Percentiles rank a stretch among this genome's conserved stretches.
Conservation (phyloP, 1,284 basidiomycete genomes). For the Mycena sp. region DNA sequence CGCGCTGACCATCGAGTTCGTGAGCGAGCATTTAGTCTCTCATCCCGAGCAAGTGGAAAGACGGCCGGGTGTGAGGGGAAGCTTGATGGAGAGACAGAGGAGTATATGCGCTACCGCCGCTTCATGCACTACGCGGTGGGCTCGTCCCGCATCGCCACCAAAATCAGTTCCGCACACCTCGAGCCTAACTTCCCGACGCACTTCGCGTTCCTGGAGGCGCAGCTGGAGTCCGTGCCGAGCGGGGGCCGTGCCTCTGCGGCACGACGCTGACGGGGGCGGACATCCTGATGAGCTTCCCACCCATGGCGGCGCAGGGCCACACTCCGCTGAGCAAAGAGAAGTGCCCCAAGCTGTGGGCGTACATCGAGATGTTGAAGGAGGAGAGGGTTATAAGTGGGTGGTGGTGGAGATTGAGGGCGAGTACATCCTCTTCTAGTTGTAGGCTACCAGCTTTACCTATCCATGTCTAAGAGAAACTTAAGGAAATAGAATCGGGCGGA, state of each 20-base stretch:
- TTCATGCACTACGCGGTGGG: slow-evolving; percentile 50
- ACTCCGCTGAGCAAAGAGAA: slow-evolving; percentile 7
- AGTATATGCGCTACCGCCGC: slow-evolving; percentile 44
- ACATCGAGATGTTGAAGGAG: slow-evolving; percentile 13
- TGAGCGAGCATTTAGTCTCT: slow-evolving; percentile 39
- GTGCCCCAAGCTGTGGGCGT: slow-evolving; percentile 16
- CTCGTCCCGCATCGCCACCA: slow-evolving; percentile 67
- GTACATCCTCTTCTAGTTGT: background rate
- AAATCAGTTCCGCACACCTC: slow-evolving; percentile 40
- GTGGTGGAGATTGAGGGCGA: slow-evolving; percentile 10
- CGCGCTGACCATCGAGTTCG: slow-evolving; percentile 42
- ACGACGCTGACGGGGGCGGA: slow-evolving; percentile 12
- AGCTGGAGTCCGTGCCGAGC: slow-evolving; percentile 17
- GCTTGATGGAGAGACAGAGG: slow-evolving; percentile 28
- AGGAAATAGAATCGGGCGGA: too few species aligned
- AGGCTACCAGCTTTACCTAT: too few species aligned
- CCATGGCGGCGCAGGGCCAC: background rate
- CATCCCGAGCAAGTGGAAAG: slow-evolving; percentile 21
- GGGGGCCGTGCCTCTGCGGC: slow-evolving; percentile 24
- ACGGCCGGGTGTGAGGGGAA: slow-evolving; percentile 8
- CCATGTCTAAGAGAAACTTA: too few species aligned
- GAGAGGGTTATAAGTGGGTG: background rate
- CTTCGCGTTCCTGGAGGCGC: slow-evolving; percentile 18
- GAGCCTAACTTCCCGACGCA: background rate
- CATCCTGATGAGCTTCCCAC: slow-evolving; percentile 21